Evolutionary conservation across 495 filamentous ascomycete genomes (phyloP).

Genomic region (Talaromyces borbonicus): DNA sequence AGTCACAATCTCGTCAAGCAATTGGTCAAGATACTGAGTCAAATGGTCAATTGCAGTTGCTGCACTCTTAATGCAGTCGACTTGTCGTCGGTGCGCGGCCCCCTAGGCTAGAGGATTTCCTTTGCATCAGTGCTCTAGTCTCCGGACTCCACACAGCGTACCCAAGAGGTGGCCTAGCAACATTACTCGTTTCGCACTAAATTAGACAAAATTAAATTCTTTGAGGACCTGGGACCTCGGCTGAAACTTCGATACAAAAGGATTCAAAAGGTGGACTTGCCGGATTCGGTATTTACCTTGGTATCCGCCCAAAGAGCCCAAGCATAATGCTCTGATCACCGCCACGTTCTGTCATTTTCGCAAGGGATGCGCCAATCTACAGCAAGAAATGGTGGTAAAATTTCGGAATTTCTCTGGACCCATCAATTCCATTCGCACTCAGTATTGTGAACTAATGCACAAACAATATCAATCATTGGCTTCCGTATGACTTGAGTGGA

Average conservation of each 20-base stretch:
- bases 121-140: too few relatives aligned
- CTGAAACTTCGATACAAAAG: too few relatives aligned
- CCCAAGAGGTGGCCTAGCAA: neutral
- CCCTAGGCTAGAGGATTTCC: neutral
- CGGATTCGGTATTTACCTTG: neutral
- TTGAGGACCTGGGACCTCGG: too few relatives aligned
- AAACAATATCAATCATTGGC: neutral
- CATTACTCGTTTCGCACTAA: neutral
- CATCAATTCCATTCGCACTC: neutral
- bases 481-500: conserved; percentile 3
- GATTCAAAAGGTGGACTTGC: too few relatives aligned
- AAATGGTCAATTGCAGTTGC: neutral
- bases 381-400: neutral
- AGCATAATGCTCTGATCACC: neutral
- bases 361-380: neutral
- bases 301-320: too few relatives aligned
- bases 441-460: neutral
- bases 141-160: conserved; percentile 1
- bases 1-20: neutral
- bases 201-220: too few relatives aligned
- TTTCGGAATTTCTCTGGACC: neutral
- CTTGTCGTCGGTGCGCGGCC: neutral
- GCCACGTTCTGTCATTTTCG: conserved; percentile 3
- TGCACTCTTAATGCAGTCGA: neutral
- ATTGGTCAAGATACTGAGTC: neutral